Evolutionary conservation across 2,329 filamentous ascomycete species (phyloP).

Genomic region (Aspergillus ibericus): DNA sequence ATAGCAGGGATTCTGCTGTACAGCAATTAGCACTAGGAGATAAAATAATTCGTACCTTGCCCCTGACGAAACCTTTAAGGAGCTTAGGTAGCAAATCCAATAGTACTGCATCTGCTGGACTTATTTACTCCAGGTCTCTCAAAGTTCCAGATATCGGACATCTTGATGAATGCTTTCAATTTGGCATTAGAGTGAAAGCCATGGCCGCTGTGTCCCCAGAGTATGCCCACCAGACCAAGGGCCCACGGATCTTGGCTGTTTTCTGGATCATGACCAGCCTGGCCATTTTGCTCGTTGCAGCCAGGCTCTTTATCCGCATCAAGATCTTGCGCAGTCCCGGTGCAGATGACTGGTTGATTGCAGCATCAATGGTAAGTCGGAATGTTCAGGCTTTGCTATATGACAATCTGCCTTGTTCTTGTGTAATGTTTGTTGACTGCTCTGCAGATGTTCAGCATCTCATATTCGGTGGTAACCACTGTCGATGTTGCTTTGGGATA

Average conservation of each 20-base stretch:
- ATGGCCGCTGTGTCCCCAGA: not conserved
- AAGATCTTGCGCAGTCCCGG: constrained; percentile 31
- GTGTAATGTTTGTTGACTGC: not conserved
- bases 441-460: constrained; percentile 2
- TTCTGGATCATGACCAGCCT: constrained; percentile 32
- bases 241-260: constrained; percentile 31
- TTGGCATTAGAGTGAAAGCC: not conserved
- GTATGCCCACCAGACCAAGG: constrained; percentile 21
- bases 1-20: no score
- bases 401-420: not conserved
- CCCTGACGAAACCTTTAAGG: not conserved
- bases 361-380: constrained; percentile 28
- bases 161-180: not conserved
- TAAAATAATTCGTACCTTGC: no score
- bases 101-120: not conserved
- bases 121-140: not conserved
- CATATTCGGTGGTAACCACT: constrained; percentile 24
- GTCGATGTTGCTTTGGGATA: constrained; percentile 38
- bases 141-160: not conserved
- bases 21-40: no score
- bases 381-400: not conserved
- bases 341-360: constrained; percentile 39
- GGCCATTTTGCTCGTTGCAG: constrained; percentile 29
- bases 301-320: constrained; percentile 33
- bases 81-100: not conserved